Evolutionary conservation across 176 grass and related monocot genomes (phyloP), one percentile per base, ranked within the genome.

Genomic region (Oryza punctata): DNA sequence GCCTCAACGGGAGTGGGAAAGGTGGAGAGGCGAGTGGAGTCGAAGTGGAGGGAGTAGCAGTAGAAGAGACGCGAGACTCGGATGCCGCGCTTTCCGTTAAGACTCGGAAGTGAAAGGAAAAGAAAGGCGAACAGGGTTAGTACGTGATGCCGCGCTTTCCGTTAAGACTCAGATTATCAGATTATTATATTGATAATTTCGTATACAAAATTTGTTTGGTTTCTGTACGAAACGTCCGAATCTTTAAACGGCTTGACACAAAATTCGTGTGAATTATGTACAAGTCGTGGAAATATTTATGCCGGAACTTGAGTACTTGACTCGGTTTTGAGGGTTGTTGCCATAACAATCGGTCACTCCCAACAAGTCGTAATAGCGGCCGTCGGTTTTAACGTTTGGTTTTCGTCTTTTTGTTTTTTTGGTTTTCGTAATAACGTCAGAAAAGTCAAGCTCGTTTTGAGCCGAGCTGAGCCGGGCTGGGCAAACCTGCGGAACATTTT

Each of bases 1-100:
- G 63, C 10, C 3, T 27, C 83, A 50, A 73, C 73, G 84, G 46
- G 69, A 78, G 72, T 89, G 79, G 84, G 74, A 82, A 86, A 78
- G 67, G 73, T 45, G 25, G 46, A 73, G 23, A 3, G 18, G 29
- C 18, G 54, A 60, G 50, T 14, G 29, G 12, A 45, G 35, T 45
- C 3, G 67, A 80, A 52, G 82, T 4, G 29, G 54, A 76, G 27
- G 46, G 14, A 13, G 27, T 11, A 63, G 72, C 15, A 71, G 66
- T 21, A 65, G 79, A 82, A 70, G 72, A 77, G 10, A 70, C 26
- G 72, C 9, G 78, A 43, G 28, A 60, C 32, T n/a, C 43, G 61
- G 3, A 24, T 61, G 57, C 21, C n/a, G 57, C 57, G 6, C 19
- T n/a, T 57, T 12, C 47, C 47, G 47, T 57, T 57, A n/a, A 41